A percentile compares a stretch with the other conserved stretches of the same genome.
These are phyloP conservation scores for Hymenoscyphus linearis DNA, from an alignment of 2,329 filamentous ascomycete genomes.

Conservation along the genomic window DNA sequence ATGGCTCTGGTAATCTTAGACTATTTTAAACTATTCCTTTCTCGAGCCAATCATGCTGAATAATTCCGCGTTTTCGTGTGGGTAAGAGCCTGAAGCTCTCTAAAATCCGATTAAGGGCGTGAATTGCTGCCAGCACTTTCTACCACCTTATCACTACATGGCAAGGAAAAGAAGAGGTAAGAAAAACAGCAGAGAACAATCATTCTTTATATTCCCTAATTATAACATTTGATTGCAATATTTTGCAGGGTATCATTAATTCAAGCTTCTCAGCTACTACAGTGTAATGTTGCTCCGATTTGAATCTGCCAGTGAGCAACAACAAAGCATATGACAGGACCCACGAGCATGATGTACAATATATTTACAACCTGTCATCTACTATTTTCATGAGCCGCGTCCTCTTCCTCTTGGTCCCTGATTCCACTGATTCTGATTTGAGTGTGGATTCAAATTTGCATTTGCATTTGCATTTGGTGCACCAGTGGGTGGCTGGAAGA, in stretches of 20 bases:
- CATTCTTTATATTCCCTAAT: neutral
- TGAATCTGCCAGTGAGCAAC: neutral
- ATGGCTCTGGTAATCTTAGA: no score
- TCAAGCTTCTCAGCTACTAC: neutral
- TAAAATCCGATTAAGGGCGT: no score
- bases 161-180: neutral
- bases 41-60: no score
- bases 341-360: slow-evolving; percentile 11
- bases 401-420: slow-evolving; percentile 17
- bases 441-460: slow-evolving; percentile 9
- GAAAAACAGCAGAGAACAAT: neutral
- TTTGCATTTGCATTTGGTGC: slow-evolving; percentile 5
- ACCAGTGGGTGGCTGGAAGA: slow-evolving; percentile 21
- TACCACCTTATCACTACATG: neutral
- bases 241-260: slow-evolving; percentile 1
- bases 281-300: slow-evolving; percentile 5
- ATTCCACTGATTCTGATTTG: slow-evolving; percentile 3
- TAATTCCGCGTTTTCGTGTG: no score
- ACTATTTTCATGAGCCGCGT: slow-evolving; percentile 7
- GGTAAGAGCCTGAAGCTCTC: no score
- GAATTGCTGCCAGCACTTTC: no score
- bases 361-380: slow-evolving; percentile 10
- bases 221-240: neutral
- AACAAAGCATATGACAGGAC: slow-evolving; percentile 1
- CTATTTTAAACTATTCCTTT: no score